Evolutionary conservation across 2,329 filamentous ascomycete species (phyloP).

Genomic region (Boeremia exigua): DNA sequence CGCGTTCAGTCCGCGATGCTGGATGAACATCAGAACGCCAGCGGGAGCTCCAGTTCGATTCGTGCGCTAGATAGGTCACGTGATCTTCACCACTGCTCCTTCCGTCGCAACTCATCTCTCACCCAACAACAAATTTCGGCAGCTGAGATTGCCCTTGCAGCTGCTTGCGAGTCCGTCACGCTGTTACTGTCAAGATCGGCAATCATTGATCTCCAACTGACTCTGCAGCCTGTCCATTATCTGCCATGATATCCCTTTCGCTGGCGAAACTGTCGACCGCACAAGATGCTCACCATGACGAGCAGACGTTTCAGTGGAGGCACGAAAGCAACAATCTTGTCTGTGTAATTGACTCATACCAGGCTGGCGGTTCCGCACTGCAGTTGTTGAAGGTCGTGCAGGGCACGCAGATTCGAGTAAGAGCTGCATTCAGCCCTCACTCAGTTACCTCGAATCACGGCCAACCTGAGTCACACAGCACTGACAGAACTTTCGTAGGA

Average conservation of each 20-base stretch:
- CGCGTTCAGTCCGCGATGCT: conserved; percentile 40
- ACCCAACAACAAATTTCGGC: not conserved
- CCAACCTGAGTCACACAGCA: not conserved
- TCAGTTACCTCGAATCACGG: not conserved
- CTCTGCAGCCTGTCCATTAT: conserved; percentile 8
- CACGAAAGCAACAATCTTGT: conserved; percentile 42
- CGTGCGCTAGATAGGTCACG: conserved; percentile 29
- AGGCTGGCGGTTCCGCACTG: conserved; percentile 28
- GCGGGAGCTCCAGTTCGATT: conserved; percentile 26
- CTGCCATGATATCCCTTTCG: conserved; percentile 38
- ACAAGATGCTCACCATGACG: conserved; percentile 35
- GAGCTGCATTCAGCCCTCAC: conserved; percentile 13
- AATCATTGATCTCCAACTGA: conserved; percentile 20
- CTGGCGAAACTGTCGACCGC: conserved; percentile 45
- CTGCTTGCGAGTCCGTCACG: too few relatives aligned
- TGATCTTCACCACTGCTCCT: conserved; percentile 25
- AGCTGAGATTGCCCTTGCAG: not conserved
- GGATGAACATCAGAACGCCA: conserved; percentile 41
- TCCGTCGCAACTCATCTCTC: conserved; percentile 16
- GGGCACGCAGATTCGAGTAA: conserved; percentile 53
- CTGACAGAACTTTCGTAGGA: conserved; percentile 27
- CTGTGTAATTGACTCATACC: conserved; percentile 42
- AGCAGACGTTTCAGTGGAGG: conserved; percentile 44
- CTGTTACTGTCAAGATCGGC: not conserved
- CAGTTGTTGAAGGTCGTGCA: conserved; percentile 50